A percentile compares a stretch with the other conserved stretches of the same genome.
phyloP scores from a whole-genome alignment of 2,329 filamentous ascomycete species.

The Colletotrichum phormii region DNA sequence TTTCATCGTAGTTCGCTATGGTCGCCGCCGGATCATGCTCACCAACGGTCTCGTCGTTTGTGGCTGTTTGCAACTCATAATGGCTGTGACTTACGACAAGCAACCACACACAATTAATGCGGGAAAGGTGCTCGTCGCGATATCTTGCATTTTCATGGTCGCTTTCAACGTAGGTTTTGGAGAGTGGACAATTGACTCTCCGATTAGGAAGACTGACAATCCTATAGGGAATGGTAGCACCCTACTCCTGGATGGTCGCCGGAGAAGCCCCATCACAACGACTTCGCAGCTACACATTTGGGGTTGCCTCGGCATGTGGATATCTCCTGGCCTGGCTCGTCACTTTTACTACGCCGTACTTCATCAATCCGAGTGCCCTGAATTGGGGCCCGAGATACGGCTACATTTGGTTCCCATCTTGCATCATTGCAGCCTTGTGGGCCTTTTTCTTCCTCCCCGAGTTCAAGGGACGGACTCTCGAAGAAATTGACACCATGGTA shows the following conservation, averaged over 20 bases:
- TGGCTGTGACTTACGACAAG: not conserved
- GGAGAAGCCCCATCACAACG: slow-evolving; percentile 65
- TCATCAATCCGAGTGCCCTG: slow-evolving; percentile 62
- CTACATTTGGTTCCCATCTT: slow-evolving; percentile 59
- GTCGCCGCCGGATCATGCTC: not conserved
- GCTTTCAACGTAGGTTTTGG: not conserved
- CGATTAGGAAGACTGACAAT: not conserved
- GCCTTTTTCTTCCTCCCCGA: slow-evolving; percentile 54
- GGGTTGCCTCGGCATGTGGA: slow-evolving; percentile 58
- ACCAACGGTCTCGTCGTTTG: not conserved
- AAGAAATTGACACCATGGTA: not conserved
- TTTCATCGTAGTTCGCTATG: not conserved
- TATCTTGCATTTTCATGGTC: not conserved
- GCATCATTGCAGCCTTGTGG: slow-evolving; percentile 45
- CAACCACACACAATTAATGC: not conserved
- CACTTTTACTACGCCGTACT: slow-evolving; percentile 65
- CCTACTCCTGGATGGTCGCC: slow-evolving; percentile 64
- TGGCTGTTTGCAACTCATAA: not conserved
- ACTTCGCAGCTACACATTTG: slow-evolving; percentile 63
- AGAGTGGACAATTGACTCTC: not conserved
- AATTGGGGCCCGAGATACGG: slow-evolving; percentile 65
- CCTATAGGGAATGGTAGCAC: slow-evolving; percentile 40
- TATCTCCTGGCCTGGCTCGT: slow-evolving; percentile 64
- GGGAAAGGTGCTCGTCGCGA: not conserved
- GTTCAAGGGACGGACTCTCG: slow-evolving; percentile 45